Evolutionary conservation across 345 rosid species (phyloP).

Genomic region (Iberis pinnata): DNA sequence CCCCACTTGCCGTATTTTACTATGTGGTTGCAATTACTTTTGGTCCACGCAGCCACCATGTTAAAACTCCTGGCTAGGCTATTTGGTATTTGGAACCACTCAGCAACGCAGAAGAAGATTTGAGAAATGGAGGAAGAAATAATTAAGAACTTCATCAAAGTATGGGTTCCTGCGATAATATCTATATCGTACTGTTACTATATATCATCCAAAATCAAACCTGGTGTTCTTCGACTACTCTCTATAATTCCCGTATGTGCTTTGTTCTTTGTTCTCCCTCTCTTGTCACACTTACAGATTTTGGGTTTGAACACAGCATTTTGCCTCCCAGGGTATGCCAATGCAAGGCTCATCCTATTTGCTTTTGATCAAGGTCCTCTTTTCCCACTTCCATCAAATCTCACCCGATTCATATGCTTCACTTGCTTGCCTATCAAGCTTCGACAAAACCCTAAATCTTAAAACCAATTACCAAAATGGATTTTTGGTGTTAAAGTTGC

Average conservation of each 20-base stretch:
- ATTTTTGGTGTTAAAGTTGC: conserved; percentile 26
- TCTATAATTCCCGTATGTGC: conserved; percentile 34
- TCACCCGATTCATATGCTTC: conserved; percentile 22
- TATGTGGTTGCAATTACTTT: no score
- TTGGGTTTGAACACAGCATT: conserved; percentile 29
- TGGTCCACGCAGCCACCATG: no score
- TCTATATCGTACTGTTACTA: conserved; percentile 17
- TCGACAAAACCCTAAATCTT: conserved; percentile 24
- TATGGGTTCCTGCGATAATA: neutral
- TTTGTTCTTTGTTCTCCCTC: conserved; percentile 42
- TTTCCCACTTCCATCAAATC: neutral
- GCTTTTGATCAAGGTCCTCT: conserved; percentile 33
- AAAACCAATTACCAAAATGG: conserved; percentile 9
- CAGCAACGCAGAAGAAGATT: neutral
- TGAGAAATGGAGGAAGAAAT: conserved; percentile 16
- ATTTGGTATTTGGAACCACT: no score
- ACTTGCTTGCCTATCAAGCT: conserved; percentile 35
- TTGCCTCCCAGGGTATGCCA: conserved; percentile 34
- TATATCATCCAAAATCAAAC: conserved; percentile 1
- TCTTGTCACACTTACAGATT: conserved; percentile 16
- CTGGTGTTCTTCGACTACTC: conserved; percentile 24
- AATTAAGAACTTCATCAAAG: neutral
- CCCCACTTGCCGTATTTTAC: no score
- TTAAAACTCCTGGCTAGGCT: no score
- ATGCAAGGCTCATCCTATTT: conserved; percentile 40